Conservation (phyloP, 805 yeast genomes). For the Candida nemodendra region DNA sequence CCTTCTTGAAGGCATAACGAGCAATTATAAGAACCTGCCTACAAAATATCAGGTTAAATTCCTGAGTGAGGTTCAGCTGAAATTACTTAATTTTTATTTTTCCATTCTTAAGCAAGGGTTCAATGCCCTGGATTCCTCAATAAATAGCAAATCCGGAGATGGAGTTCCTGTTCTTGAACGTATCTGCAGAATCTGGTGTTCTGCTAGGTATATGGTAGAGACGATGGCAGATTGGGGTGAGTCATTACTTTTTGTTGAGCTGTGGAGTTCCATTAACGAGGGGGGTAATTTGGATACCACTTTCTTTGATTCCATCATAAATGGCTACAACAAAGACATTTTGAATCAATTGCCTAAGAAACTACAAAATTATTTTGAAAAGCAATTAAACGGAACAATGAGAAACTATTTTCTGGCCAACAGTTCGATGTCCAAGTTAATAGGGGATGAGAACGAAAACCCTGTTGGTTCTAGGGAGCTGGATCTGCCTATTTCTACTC, state of each 20-base stretch:
- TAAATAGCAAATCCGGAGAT: conserved; percentile 24
- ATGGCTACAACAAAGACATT: conserved; percentile 35
- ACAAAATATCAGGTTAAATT: conserved; percentile 55
- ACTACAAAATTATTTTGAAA: conserved; percentile 33
- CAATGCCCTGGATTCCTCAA: conserved; percentile 40
- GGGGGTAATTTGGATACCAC: conserved; percentile 30
- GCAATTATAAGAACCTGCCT: conserved; percentile 50
- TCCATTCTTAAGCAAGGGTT: conserved; percentile 41
- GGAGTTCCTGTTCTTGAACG: conserved; percentile 34
- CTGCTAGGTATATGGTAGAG: conserved; percentile 35
- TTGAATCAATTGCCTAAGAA: conserved; percentile 29
- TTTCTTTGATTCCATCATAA: conserved; percentile 43
- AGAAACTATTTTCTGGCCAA: conserved; percentile 34
- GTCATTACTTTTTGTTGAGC: conserved; percentile 39
- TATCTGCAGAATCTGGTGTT: conserved; percentile 41
- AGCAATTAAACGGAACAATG: conserved; percentile 36
- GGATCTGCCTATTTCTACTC: conserved; percentile 22
- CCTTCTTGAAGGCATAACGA: conserved; percentile 55
- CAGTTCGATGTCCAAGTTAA: conserved; percentile 26
- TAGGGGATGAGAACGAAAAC: conserved; percentile 1
- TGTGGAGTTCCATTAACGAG: conserved; percentile 36
- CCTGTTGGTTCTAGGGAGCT: conserved; percentile 23
- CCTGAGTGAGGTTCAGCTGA: conserved; percentile 56
- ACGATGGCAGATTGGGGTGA: conserved; percentile 44
- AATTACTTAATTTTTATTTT: conserved; percentile 52